These are phyloP conservation scores for Choiromyces venosus DNA, from an alignment of 495 filamentous ascomycete genomes.

Conservation along the genomic window DNA sequence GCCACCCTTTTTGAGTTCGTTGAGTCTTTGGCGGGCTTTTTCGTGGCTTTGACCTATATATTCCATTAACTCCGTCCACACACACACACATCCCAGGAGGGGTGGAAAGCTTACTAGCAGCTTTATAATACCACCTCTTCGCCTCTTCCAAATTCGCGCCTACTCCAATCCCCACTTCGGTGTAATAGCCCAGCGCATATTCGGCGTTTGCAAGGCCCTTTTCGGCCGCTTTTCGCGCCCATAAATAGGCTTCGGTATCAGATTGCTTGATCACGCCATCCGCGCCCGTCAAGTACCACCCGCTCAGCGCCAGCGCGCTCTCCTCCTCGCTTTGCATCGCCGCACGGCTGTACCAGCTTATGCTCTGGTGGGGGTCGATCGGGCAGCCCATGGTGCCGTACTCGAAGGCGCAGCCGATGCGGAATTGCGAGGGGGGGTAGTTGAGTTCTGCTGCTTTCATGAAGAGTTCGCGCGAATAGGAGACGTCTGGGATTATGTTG, in stretches of 20 bases:
- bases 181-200: constrained; percentile 98
- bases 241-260: constrained; percentile 94
- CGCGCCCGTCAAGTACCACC: constrained; percentile 92
- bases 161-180: constrained; percentile 89
- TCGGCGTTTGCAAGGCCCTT: constrained; percentile 84
- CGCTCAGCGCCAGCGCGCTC: constrained; percentile 82
- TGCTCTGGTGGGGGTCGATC: constrained; percentile 74
- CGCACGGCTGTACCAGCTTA: constrained; percentile 88
- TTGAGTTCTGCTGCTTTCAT: constrained; percentile 81
- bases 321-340: constrained; percentile 94
- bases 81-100: background rate
- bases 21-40: constrained; percentile 83
- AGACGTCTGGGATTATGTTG: constrained; percentile 69
- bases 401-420: constrained; percentile 80
- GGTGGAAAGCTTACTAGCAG: constrained; percentile 69
- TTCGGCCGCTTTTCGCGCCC: constrained; percentile 87
- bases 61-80: background rate
- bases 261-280: constrained; percentile 84
- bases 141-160: constrained; percentile 83
- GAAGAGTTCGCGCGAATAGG: constrained; percentile 73
- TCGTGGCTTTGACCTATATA: constrained; percentile 88
- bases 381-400: constrained; percentile 77
- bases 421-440: constrained; percentile 92
- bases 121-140: constrained; percentile 96
- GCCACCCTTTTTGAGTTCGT: constrained; percentile 76